Conservation (phyloP, 768 basidiomycete genomes). For the Trametes meyenii region DNA sequence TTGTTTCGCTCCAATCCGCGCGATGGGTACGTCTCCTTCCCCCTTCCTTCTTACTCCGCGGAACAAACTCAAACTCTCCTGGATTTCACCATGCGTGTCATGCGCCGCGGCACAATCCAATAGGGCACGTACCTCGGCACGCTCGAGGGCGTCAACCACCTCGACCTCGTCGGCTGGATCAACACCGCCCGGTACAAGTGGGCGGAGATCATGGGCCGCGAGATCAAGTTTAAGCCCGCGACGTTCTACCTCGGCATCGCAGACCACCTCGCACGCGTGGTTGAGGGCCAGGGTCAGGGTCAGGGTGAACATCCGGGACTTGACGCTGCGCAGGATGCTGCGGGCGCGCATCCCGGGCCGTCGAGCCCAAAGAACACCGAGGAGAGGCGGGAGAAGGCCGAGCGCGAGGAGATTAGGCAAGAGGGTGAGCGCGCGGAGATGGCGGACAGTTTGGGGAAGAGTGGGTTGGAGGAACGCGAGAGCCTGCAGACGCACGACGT, state of each 20-base stretch:
- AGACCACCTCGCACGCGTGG: conserved; percentile 76
- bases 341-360: background rate
- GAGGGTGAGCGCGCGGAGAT: conserved; percentile 34
- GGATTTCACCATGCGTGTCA: too few relatives aligned
- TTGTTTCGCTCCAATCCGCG: conserved; percentile 86
- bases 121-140: conserved; percentile 96
- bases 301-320: background rate
- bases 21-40: conserved; percentile 61
- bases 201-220: conserved; percentile 85
- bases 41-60: background rate
- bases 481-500: background rate
- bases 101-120: background rate
- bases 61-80: background rate
- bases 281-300: conserved; percentile 53
- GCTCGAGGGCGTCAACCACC: conserved; percentile 85
- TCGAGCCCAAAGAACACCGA: background rate
- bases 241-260: conserved; percentile 88
- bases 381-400: conserved; percentile 14
- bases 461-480: conserved; percentile 8
- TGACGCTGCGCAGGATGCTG: background rate
- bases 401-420: conserved; percentile 27
- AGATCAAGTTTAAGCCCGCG: conserved; percentile 89
- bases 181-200: conserved; percentile 88
- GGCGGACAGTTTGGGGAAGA: conserved; percentile 33
- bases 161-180: conserved; percentile 93